Base-by-base conservation (phyloP, 106 monocot genomes). In the Amphibolis antarctica region DNA sequence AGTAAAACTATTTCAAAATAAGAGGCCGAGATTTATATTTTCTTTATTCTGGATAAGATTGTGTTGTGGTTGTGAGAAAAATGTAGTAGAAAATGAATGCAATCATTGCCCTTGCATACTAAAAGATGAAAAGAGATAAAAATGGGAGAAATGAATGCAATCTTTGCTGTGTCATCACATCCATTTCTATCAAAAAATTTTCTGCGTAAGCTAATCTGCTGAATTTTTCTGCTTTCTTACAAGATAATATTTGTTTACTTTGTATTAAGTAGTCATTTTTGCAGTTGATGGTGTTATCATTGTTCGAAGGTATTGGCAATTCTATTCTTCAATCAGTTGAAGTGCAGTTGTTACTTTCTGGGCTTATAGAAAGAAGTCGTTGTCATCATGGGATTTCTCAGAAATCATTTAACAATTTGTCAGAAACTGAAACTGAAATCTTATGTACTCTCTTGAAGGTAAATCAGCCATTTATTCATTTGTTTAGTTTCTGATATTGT, bases 391-490 rank as follows among this genome's bases (percentile, higher is more conserved):
- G 66, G 31, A 18, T 43, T 47, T 69, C 62, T 58, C 64, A 19
- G 12, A 18, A 53, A 59, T 23, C 58, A 60, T 30, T 42, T 14
- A 44, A 77, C 50, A 69, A 55, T 42, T 55, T 96, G 52, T 78
- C 76, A 10, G 55, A 73, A 30, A 59, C n/a, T 72, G 89, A 96
- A 67, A 74, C 78, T 57, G 71, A 84, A 24, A 81, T 46, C 13
- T 66, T 96, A 45, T 96, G 94, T 61, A 76, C 82, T 64, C 80
- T 96, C 22, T 78, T 96, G 53, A 83, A 82, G 94, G 94, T 96
- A 69, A 64, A 29, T 60, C 42, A 44, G 50, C 2, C 10, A 23
- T 1, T 71, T 52, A 18, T 15, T 57, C 11, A 20, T 12, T 66
- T 28, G 1, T 0, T 49, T 0, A 12, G 7, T 26, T 27, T 61